phyloP scores from a whole-genome alignment of 257 asterid species.

The Plantago ovata region DNA sequence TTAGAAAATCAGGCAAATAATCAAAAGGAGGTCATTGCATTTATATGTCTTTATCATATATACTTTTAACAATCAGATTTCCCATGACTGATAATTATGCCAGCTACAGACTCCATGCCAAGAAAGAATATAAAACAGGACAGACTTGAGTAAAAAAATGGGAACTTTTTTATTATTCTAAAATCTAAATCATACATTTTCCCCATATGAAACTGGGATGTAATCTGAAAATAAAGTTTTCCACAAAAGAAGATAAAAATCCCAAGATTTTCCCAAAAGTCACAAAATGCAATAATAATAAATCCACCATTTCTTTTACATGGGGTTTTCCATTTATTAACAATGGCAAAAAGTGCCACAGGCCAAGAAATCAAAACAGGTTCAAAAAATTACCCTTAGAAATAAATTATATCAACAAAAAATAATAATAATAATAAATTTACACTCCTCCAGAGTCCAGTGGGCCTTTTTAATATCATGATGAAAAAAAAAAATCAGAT shows the following conservation, averaged over 20 bases:
- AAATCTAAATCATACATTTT: not conserved
- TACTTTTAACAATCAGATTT: slow-evolving; percentile 3
- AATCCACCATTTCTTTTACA: not conserved
- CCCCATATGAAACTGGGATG: not conserved
- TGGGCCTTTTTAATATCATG: too few species aligned
- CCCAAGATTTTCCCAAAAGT: not conserved
- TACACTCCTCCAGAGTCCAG: too few species aligned
- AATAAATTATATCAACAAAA: too few species aligned
- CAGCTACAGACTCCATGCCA: not conserved
- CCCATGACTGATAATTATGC: slow-evolving; percentile 6
- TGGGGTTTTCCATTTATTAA: too few species aligned
- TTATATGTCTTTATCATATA: slow-evolving; percentile 2
- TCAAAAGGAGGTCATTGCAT: slow-evolving; percentile 4
- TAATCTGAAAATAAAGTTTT: not conserved
- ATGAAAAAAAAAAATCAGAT: too few species aligned
- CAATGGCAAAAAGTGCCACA: too few species aligned
- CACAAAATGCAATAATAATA: slow-evolving; percentile 13
- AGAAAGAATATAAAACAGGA: not conserved
- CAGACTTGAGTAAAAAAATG: not conserved
- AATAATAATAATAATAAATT: too few species aligned
- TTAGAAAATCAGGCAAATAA: slow-evolving; percentile 14
- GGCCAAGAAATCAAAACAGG: too few species aligned
- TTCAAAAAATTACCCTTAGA: too few species aligned
- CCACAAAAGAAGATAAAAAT: not conserved
- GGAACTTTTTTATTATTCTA: not conserved